Conservation (phyloP, 108 stramenopile species). For the Nitzschia putrida region DNA sequence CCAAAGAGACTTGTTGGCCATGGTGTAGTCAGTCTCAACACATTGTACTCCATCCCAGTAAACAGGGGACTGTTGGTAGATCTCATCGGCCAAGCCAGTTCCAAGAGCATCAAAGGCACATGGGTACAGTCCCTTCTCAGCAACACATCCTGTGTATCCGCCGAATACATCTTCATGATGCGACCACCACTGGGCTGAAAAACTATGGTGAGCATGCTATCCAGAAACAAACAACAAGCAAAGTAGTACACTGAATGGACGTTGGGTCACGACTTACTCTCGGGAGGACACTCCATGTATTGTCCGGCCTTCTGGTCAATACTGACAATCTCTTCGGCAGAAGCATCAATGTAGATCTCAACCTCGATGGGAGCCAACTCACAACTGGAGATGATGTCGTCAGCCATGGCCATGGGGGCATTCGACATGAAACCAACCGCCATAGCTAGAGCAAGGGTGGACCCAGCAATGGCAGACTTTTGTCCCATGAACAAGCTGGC, state of each 20-base stretch:
- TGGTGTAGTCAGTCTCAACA: conserved; percentile 33
- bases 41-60: conserved; percentile 24
- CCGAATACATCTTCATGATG: conserved; percentile 28
- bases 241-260: not conserved
- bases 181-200: conserved; percentile 19
- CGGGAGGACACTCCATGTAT: conserved; percentile 25
- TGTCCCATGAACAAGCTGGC: conserved; percentile 1
- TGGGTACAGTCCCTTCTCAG: conserved; percentile 22
- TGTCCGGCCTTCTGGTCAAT: conserved; percentile 11
- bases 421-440: conserved; percentile 1
- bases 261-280: conserved; percentile 10
- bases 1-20: conserved; percentile 27
- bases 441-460: conserved; percentile 10
- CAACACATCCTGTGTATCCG: conserved; percentile 38
- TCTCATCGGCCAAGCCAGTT: conserved; percentile 6
- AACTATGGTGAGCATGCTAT: no score
- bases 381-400: conserved; percentile 1
- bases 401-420: not conserved
- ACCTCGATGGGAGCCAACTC: conserved; percentile 23
- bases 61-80: conserved; percentile 7
- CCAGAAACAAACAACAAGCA: no score
- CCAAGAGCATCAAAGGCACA: conserved; percentile 23
- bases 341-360: conserved; percentile 23
- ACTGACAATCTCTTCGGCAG: conserved; percentile 9
- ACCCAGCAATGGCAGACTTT: not conserved